These are phyloP conservation scores for Boehmeria nivea DNA, from an alignment of 306 rosid genomes.

Conservation along the genomic window DNA sequence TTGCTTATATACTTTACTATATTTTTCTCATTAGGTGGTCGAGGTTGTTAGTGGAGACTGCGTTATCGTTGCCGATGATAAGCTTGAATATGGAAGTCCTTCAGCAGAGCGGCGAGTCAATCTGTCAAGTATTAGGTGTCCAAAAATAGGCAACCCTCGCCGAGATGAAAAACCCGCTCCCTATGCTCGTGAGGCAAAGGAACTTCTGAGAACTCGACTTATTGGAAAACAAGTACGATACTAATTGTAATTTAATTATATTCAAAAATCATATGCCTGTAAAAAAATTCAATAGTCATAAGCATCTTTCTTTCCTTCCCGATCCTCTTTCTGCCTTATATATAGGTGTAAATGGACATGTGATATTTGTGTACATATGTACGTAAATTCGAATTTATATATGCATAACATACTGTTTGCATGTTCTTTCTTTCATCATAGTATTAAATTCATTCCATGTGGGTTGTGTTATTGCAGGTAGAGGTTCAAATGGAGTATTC, in stretches of 20 bases:
- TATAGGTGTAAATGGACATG: too few species aligned
- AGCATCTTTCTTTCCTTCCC: neutral
- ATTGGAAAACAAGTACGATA: constrained; percentile 78
- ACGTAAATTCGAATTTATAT: too few species aligned
- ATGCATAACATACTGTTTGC: neutral
- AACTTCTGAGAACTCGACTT: constrained; percentile 85
- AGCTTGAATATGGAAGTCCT: constrained; percentile 82
- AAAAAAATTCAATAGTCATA: neutral
- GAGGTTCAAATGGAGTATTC: constrained; percentile 96
- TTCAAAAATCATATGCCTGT: constrained; percentile 17
- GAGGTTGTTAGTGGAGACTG: constrained; percentile 99
- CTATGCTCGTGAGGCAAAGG: constrained; percentile 99
- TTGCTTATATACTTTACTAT: constrained; percentile 8
- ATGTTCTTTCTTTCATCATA: too few species aligned
- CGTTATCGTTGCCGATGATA: constrained; percentile 86
- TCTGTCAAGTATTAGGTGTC: constrained; percentile 97
- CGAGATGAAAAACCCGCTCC: constrained; percentile 97
- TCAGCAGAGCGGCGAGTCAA: constrained; percentile 93
- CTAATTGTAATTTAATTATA: constrained; percentile 14
- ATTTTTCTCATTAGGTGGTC: constrained; percentile 59
- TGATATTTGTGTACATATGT: too few species aligned
- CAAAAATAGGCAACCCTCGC: constrained; percentile 95
- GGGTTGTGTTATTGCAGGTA: constrained; percentile 44
- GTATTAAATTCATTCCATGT: neutral
- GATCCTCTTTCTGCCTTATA: too few species aligned